A percentile compares a stretch with the other conserved stretches of the same genome.
Conservation (phyloP, 2,329 filamentous ascomycete species). For the Cordyceps cateniannulata region DNA sequence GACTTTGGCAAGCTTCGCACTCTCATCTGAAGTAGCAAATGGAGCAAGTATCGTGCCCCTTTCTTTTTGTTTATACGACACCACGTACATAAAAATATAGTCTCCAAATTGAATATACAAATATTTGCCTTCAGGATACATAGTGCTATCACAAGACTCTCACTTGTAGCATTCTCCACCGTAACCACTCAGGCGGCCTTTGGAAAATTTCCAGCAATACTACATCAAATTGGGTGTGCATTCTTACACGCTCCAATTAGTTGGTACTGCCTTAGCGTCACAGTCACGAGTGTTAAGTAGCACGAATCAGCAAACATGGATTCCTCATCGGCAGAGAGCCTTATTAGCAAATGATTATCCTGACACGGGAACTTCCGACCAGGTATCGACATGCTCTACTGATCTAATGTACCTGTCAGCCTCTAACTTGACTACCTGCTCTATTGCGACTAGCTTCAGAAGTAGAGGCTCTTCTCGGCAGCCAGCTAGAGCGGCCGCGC, state of each 20-base stretch:
- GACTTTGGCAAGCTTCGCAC: slow-evolving; percentile 14
- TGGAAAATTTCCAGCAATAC: no score
- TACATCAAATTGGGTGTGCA: no score
- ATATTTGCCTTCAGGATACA: not conserved
- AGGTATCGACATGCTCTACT: no score
- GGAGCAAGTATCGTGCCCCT: not conserved
- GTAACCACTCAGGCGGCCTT: no score
- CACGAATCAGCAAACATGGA: no score
- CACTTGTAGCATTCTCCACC: not conserved
- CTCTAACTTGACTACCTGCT: not conserved
- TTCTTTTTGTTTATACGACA: not conserved
- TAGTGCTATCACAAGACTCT: not conserved
- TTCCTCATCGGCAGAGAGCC: no score
- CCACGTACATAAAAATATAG: not conserved
- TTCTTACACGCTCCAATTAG: no score
- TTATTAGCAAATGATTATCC: no score
- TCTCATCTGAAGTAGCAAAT: not conserved
- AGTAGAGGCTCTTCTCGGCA: not conserved
- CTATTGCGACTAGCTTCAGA: not conserved
- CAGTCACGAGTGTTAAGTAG: no score
- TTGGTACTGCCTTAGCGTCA: no score
- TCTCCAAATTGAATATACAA: not conserved
- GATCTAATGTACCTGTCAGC: not conserved
- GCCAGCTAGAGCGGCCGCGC: not conserved
- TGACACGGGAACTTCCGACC: no score